Evolutionary conservation across 2,329 filamentous ascomycete species (phyloP).

Genomic region (Calonectria hongkongensis): DNA sequence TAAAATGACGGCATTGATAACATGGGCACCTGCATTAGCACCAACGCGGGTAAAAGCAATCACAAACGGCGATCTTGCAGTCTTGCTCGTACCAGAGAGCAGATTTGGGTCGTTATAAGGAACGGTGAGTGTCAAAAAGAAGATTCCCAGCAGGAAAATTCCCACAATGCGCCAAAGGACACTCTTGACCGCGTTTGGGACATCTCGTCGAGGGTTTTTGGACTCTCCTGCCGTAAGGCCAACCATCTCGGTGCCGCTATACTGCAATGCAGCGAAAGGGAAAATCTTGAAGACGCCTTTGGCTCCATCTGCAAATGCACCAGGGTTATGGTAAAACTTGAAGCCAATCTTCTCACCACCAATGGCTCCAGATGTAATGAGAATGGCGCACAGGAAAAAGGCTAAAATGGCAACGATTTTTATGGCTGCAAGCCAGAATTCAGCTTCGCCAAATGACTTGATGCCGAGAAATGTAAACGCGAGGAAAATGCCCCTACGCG

Average conservation of each 20-base stretch:
- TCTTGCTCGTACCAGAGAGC: conserved; percentile 66
- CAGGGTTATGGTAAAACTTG: conserved; percentile 36
- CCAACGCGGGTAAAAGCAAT: conserved; percentile 63
- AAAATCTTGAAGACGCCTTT: conserved; percentile 33
- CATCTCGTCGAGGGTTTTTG: conserved; percentile 67
- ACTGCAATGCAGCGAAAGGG: conserved; percentile 30
- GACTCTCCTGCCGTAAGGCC: conserved; percentile 52
- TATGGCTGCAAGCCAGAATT: conserved; percentile 39
- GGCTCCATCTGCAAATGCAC: conserved; percentile 20
- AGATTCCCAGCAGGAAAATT: conserved; percentile 69
- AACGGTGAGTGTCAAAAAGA: conserved; percentile 72
- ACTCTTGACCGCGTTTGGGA: conserved; percentile 51
- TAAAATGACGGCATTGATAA: conserved; percentile 74
- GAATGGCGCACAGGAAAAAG: conserved; percentile 41
- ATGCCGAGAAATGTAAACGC: conserved; percentile 29
- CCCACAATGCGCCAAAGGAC: conserved; percentile 54
- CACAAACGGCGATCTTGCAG: conserved; percentile 70
- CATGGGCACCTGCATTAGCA: conserved; percentile 40
- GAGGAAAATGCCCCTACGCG: conserved; percentile 23
- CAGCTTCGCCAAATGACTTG: conserved; percentile 35
- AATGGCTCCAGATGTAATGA: conserved; percentile 48
- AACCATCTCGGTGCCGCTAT: conserved; percentile 38
- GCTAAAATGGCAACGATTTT: conserved; percentile 37
- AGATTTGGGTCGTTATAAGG: conserved; percentile 71
- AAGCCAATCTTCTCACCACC: conserved; percentile 48